A percentile compares a stretch with the other conserved stretches of the same genome.
phyloP scores from a whole-genome alignment of 2,329 filamentous ascomycete species.

The Apiospora phragmitis region DNA sequence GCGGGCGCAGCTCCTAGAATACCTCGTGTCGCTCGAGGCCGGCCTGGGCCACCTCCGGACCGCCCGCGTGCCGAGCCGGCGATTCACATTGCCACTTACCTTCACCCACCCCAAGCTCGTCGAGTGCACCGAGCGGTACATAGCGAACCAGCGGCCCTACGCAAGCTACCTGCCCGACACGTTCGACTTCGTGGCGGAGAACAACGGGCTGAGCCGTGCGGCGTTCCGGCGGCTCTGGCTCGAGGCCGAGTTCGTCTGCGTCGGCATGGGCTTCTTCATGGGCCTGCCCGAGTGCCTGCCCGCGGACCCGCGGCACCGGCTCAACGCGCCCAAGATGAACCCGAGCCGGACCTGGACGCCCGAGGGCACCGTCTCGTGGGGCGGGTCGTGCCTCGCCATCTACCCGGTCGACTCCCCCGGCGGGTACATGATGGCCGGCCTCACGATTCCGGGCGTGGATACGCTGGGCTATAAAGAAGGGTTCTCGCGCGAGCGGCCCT shows the following conservation, averaged over 20 bases:
- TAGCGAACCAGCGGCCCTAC: slow-evolving; percentile 26
- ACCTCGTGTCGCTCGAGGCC: slow-evolving; percentile 37
- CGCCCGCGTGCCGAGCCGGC: slow-evolving; percentile 42
- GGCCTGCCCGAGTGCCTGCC: slow-evolving; percentile 23
- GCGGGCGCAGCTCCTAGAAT: slow-evolving; percentile 36
- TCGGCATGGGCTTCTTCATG: slow-evolving; percentile 14
- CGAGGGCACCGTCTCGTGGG: slow-evolving; percentile 56
- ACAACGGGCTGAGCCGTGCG: slow-evolving; percentile 7
- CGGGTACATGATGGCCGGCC: slow-evolving; percentile 55
- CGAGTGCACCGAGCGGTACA: slow-evolving; percentile 28
- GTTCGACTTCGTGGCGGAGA: slow-evolving; percentile 23
- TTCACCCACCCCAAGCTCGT: slow-evolving; percentile 35
- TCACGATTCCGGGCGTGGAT: slow-evolving; percentile 55
- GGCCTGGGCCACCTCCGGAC: slow-evolving; percentile 38
- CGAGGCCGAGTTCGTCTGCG: slow-evolving; percentile 11
- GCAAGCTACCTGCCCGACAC: slow-evolving; percentile 33
- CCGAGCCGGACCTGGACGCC: slow-evolving; percentile 57
- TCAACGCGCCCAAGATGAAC: slow-evolving; percentile 57
- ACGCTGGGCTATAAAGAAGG: slow-evolving; percentile 51
- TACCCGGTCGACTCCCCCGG: slow-evolving; percentile 59
- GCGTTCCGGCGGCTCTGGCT: slow-evolving; percentile 18
- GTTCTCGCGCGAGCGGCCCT: slow-evolving; percentile 46
- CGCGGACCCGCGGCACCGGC: slow-evolving; percentile 52
- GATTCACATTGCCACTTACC: slow-evolving; percentile 44
- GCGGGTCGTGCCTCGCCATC: slow-evolving; percentile 53